These are phyloP conservation scores for Entophlyctis helioformis DNA, from an alignment of 192 early-diverging fungal genomes.

Conservation along the genomic window DNA sequence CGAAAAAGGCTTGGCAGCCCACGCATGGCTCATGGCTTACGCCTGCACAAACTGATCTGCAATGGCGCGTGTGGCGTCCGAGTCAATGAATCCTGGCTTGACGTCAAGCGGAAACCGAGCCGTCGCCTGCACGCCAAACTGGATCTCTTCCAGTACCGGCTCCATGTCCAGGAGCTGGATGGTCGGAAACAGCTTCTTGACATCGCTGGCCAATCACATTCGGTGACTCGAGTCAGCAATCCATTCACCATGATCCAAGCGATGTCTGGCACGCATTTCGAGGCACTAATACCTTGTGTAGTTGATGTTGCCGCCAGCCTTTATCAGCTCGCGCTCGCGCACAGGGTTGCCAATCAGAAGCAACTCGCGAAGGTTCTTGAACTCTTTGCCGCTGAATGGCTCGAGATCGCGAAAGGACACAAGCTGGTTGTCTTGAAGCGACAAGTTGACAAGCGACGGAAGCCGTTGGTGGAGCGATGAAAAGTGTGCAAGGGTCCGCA, in stretches of 20 bases:
- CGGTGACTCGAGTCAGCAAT: too few species aligned
- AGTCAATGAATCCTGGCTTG: constrained; percentile 21
- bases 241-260: too few species aligned
- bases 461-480: constrained; percentile 10
- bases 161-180: constrained; percentile 24
- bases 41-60: constrained; percentile 20
- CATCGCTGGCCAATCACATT: too few species aligned
- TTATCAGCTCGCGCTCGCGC: constrained; percentile 11
- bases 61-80: constrained; percentile 9
- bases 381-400: constrained; percentile 14
- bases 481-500: constrained; percentile 14
- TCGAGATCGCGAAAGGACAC: constrained; percentile 15
- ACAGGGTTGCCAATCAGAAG: constrained; percentile 24
- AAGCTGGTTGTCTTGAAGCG: constrained; percentile 20
- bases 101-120: constrained; percentile 13
- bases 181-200: constrained; percentile 26
- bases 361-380: constrained; percentile 19
- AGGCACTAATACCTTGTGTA: constrained; percentile 10
- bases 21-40: constrained; percentile 1
- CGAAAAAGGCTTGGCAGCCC: background rate
- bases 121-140: constrained; percentile 10
- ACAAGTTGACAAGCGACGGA: constrained; percentile 24
- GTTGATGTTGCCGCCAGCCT: constrained; percentile 16
- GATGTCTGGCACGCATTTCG: background rate
- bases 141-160: constrained; percentile 20